A percentile compares a stretch with the other conserved stretches of the same genome.
These are phyloP conservation scores for Phialophora tarda DNA, from an alignment of 2,329 filamentous ascomycete genomes.

Conservation along the genomic window DNA sequence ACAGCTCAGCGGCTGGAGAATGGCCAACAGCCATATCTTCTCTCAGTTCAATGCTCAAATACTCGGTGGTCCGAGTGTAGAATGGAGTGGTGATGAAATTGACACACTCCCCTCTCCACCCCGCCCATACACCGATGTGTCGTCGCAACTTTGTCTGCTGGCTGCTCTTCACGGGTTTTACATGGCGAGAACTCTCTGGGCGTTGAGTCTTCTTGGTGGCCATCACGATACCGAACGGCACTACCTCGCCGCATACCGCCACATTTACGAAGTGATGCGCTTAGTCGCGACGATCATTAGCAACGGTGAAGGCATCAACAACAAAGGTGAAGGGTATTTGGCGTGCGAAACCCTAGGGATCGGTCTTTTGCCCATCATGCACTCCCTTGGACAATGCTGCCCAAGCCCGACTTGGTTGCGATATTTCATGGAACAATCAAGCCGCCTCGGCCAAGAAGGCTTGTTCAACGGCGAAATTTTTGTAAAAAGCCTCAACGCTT, in stretches of 20 bases:
- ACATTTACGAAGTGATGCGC: slow-evolving; percentile 17
- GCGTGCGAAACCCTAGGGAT: slow-evolving; percentile 16
- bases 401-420: slow-evolving; percentile 9
- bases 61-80: background rate
- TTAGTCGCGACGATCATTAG: background rate
- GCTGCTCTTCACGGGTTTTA: slow-evolving; percentile 19
- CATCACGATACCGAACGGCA: slow-evolving; percentile 8
- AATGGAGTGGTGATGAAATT: background rate
- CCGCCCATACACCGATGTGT: background rate
- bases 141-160: background rate
- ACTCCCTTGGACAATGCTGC: slow-evolving; percentile 17
- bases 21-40: background rate
- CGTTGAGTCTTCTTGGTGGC: background rate
- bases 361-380: slow-evolving; percentile 13
- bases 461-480: slow-evolving; percentile 17
- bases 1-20: background rate
- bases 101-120: background rate
- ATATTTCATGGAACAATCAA: slow-evolving; percentile 14
- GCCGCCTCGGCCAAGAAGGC: slow-evolving; percentile 14
- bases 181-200: slow-evolving; percentile 21
- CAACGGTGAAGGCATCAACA: background rate
- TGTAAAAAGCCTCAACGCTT: slow-evolving; percentile 16
- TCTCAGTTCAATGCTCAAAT: background rate
- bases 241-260: slow-evolving; percentile 14
- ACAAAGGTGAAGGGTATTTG: slow-evolving; percentile 1